Percentiles rank a stretch among this genome's conserved stretches.
phyloP scores from a whole-genome alignment of 176 grass and related monocot genomes.

The Paspalum vaginatum region DNA sequence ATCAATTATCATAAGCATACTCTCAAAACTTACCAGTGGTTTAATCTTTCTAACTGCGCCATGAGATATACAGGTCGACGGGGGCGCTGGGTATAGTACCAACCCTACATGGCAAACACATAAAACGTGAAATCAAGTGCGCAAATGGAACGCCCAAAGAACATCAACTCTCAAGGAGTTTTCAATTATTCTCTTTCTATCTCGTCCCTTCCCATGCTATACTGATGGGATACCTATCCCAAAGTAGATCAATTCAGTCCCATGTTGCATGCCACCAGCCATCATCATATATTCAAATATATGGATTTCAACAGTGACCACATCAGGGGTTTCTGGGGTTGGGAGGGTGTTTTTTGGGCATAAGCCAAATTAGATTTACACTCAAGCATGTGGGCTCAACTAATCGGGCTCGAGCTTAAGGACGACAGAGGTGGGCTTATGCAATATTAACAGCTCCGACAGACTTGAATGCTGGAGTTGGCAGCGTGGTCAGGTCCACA shows the following conservation, averaged over 20 bases:
- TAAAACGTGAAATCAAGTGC: no score
- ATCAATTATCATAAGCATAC: neutral
- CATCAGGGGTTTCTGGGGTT: no score
- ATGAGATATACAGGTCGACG: neutral
- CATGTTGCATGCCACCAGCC: neutral
- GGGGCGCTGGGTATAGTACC: neutral
- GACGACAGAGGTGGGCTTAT: neutral
- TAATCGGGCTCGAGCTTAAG: no score
- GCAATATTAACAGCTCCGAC: neutral
- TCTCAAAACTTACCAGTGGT: neutral
- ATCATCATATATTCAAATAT: no score
- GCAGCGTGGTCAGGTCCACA: neutral
- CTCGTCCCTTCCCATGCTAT: no score
- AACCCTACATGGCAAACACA: neutral
- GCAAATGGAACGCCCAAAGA: neutral
- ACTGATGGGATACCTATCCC: neutral
- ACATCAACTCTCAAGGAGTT: neutral
- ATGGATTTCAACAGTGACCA: neutral
- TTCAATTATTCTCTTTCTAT: no score
- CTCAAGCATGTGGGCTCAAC: no score
- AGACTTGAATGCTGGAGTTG: neutral
- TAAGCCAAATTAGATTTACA: no score
- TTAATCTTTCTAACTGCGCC: neutral
- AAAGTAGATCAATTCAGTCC: slow-evolving; percentile 9
- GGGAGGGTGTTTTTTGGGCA: no score